Base-by-base conservation (phyloP, 1,139 yeast genomes). In the Kluyveromyces marxianus region DNA sequence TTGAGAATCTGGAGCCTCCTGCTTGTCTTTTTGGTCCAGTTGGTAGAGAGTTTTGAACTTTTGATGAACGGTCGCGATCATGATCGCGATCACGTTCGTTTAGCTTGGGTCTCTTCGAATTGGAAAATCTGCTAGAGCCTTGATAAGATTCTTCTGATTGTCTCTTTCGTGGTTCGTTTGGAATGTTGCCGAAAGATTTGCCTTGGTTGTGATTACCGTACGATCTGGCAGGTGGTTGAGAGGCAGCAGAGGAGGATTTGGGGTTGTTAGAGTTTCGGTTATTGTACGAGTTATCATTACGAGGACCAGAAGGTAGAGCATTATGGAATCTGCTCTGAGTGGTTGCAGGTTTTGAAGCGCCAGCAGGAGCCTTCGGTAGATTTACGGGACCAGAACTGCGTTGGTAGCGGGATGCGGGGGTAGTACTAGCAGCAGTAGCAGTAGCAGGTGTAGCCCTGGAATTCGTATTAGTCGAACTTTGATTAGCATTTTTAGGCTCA, bases 111-210 rank as follows among this genome's bases (percentile, higher is more conserved):
- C 38, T 34, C 28, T 40, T 40, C n/a, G 10, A n/a, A 21, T 35
- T 35, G 4, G 38, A 28, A 21, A 27, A 40, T 26, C 43, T 34
- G 27, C 37, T 40, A 5, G 43, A 34, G 10, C 37, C n/a, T 31
- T 24, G 31, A n/a, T 21, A n/a, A 25, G 37, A 26, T 8, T 34
- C 43, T 4, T 40, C 43, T 6, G 41, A 28, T 33, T 42, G 35
- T 25, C 47, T 37, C 37, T 44, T 44, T 2, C 37, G 43, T n/a
- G 38, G n/a, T 26, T 40, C 43, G n/a, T 31, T 10, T 26, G 43
- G 25, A 6, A 33, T 32, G n/a, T 24, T 21, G 7, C 31, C 31
- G 27, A 27, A 34, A 5, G 29, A 28, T 29, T 24, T 37, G 5
- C 25, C 41, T 7, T 28, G 24, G 10, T 4, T 14, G 33, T 14